Evolutionary conservation across 306 rosid species (phyloP).

Genomic region (Quercus agrifolia): DNA sequence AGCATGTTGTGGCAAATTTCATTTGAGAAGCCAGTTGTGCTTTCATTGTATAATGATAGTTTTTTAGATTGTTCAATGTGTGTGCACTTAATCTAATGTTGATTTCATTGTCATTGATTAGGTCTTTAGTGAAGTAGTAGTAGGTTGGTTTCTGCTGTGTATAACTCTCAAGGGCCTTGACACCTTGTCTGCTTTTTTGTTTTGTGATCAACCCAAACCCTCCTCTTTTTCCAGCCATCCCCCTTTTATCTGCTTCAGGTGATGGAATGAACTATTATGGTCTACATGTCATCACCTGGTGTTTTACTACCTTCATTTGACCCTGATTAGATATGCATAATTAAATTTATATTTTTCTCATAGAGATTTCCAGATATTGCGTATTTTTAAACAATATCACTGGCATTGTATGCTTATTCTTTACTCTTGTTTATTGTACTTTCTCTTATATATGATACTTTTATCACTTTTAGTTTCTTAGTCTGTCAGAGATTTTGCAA

Average conservation of each 20-base stretch:
- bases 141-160: neutral
- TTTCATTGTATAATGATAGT: neutral
- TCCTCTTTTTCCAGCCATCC: neutral
- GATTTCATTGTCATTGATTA: neutral
- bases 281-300: neutral
- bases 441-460: neutral
- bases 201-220: neutral
- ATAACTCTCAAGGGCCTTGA: neutral
- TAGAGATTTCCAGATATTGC: neutral
- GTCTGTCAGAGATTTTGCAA: neutral
- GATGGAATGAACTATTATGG: neutral
- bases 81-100: no score
- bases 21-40: neutral
- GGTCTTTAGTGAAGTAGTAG: neutral
- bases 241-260: neutral
- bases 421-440: neutral
- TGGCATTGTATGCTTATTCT: neutral
- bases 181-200: neutral
- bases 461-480: neutral
- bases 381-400: neutral
- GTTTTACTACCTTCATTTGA: neutral
- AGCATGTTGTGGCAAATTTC: neutral
- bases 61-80: neutral
- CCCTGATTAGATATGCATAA: neutral
- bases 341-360: neutral